Evolutionary conservation across 805 yeast genomes (phyloP).

Genomic region (Candida cerambycidarum): DNA sequence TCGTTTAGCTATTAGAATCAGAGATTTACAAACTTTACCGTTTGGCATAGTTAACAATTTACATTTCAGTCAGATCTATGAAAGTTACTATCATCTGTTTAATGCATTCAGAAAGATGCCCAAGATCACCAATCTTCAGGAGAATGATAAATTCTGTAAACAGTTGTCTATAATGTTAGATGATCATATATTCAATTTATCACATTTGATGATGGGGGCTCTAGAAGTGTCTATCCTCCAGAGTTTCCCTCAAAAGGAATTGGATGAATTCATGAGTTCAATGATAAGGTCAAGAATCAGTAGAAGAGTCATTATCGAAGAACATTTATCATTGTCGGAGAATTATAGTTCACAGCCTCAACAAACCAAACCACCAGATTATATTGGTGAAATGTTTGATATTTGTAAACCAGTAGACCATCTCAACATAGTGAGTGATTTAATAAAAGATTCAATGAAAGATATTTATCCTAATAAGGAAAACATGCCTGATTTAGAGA

Average conservation of each 20-base stretch:
- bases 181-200: slow-evolving; percentile 77
- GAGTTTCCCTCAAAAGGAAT: slow-evolving; percentile 55
- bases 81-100: slow-evolving; percentile 84
- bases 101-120: slow-evolving; percentile 78
- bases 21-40: slow-evolving; percentile 79
- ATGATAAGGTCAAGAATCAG: slow-evolving; percentile 84
- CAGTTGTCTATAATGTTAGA: slow-evolving; percentile 65
- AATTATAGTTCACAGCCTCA: slow-evolving; percentile 53
- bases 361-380: slow-evolving; percentile 50
- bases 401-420: slow-evolving; percentile 73
- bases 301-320: slow-evolving; percentile 87
- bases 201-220: slow-evolving; percentile 92
- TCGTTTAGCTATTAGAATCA: slow-evolving; percentile 75
- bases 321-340: slow-evolving; percentile 77
- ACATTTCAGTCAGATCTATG: slow-evolving; percentile 85
- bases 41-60: slow-evolving; percentile 81
- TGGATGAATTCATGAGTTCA: slow-evolving; percentile 75
- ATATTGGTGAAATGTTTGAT: slow-evolving; percentile 78
- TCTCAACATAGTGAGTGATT: slow-evolving; percentile 52
- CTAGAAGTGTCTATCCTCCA: slow-evolving; percentile 69
- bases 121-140: slow-evolving; percentile 64
- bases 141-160: slow-evolving; percentile 71
- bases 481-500: slow-evolving; percentile 67
- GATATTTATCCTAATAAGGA: slow-evolving; percentile 51
- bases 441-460: slow-evolving; percentile 51